These are phyloP conservation scores for Miscanthus lutarioriparius DNA, from an alignment of 176 grass and related monocot species.

Conservation along the genomic window DNA sequence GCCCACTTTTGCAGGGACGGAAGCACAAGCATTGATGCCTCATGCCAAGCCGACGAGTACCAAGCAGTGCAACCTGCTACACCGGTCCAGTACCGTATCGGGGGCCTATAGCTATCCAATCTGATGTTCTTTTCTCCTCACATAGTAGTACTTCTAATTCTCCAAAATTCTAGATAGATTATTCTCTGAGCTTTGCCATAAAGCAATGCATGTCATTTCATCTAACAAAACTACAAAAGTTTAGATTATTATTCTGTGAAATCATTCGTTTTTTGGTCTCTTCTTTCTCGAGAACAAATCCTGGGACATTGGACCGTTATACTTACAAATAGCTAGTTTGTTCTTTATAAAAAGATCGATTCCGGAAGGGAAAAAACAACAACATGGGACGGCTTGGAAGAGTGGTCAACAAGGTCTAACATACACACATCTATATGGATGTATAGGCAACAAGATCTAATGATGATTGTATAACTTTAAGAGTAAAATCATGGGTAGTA, in stretches of 20 bases:
- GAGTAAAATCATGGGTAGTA: background rate
- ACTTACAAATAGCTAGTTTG: background rate
- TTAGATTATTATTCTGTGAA: background rate
- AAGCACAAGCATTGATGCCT: background rate
- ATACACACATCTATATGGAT: background rate
- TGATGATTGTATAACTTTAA: too few relatives aligned
- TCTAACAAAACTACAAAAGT: background rate
- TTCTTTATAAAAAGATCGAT: background rate
- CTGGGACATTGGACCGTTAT: background rate
- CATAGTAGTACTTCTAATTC: background rate
- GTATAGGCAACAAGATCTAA: background rate
- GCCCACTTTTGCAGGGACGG: conserved; percentile 17
- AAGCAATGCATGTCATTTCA: background rate
- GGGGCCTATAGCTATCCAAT: background rate
- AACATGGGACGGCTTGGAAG: background rate
- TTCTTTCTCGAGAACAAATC: background rate
- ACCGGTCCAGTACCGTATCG: background rate
- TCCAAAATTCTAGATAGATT: background rate
- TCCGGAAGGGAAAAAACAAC: background rate
- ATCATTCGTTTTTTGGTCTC: background rate
- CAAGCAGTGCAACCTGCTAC: background rate
- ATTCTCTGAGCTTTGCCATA: background rate
- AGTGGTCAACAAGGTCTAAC: background rate
- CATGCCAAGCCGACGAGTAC: background rate
- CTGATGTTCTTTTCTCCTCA: background rate